Evolutionary conservation across 768 basidiomycete genomes (phyloP).

Genomic region (Lactifluus volemus): DNA sequence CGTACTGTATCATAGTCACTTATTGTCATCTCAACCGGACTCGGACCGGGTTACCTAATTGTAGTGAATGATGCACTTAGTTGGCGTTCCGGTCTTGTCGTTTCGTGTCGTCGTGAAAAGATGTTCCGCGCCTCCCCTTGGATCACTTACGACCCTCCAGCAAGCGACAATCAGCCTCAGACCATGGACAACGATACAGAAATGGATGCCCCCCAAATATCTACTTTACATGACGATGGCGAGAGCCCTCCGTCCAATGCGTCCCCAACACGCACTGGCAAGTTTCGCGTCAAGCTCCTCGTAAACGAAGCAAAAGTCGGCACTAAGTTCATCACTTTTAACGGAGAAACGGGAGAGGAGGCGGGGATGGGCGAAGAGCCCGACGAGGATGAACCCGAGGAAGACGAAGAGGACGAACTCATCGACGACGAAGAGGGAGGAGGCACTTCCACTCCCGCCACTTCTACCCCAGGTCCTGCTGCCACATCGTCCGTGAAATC

Average conservation of each 20-base stretch:
- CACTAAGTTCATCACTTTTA: constrained; percentile 29
- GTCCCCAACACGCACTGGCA: constrained; percentile 27
- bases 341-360: constrained; percentile 19
- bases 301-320: constrained; percentile 37
- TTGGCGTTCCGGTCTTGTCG: background rate
- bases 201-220: constrained; percentile 80
- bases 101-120: background rate
- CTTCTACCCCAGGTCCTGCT: constrained; percentile 23
- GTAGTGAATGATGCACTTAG: background rate
- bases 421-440: constrained; percentile 64
- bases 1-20: too few species aligned
- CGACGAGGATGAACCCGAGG: constrained; percentile 51
- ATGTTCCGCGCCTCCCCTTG: constrained; percentile 58
- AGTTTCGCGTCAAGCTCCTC: constrained; percentile 43
- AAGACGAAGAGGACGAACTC: constrained; percentile 68
- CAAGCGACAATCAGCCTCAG: constrained; percentile 6
- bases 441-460: constrained; percentile 20
- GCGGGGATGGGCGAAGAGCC: constrained; percentile 19
- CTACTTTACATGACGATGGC: constrained; percentile 64
- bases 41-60: background rate
- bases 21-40: too few species aligned
- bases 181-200: constrained; percentile 36
- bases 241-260: constrained; percentile 50
- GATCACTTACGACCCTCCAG: constrained; percentile 39
- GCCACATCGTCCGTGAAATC: constrained; percentile 21